Base-by-base conservation (phyloP, 2,329 filamentous ascomycete genomes). In the Cladobotryum protrusum region DNA sequence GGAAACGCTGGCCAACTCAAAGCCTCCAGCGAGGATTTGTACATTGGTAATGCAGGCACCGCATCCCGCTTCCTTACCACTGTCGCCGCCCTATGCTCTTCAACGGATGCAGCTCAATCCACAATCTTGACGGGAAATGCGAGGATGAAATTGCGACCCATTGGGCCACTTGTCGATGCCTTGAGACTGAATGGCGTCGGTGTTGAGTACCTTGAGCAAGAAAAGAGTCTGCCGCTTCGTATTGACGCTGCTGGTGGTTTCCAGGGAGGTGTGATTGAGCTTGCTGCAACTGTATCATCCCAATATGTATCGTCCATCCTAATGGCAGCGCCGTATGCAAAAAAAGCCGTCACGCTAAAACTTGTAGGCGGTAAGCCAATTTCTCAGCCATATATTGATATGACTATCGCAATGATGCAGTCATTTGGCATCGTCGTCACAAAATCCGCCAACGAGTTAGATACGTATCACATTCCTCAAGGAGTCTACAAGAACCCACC, bases 371-470 rank as follows among this genome's bases (percentile, higher is more conserved):
- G 91, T 49, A 97, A 96, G 67, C 92, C 93, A 40, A 96, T 99
- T 57, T 97, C 92, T 1, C 91, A 97, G 65, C 83, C 85, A 2
- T 99, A 99, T 67, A 97, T 99, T 61, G 90, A 99, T 65, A 97
- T 99, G 92, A 99, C 93, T 2, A 90, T 95, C 47, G 81, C 90
- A 14, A 99, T 99, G 92, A 99, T 99, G 93, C 79, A 80, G 48
- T 79, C 87, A 2, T 99, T 99, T 62, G 93, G 93, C 45, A 81
- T 99, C 37, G 67, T 83, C 36, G 93, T 96, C 12, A 76, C 82
- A 54, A 83, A 81, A 59, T 95, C 91, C 8, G 69, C 79, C 32
- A 85, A 81, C 3, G 90, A 96, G 61, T 80, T 85, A 42, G 86
- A 97, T 64, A 96, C 92, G 5, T 99, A 99, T 69, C 85, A 95